Evolutionary conservation across 441 rosid genomes (phyloP).

Genomic region (Arabidopsis lyrata): DNA sequence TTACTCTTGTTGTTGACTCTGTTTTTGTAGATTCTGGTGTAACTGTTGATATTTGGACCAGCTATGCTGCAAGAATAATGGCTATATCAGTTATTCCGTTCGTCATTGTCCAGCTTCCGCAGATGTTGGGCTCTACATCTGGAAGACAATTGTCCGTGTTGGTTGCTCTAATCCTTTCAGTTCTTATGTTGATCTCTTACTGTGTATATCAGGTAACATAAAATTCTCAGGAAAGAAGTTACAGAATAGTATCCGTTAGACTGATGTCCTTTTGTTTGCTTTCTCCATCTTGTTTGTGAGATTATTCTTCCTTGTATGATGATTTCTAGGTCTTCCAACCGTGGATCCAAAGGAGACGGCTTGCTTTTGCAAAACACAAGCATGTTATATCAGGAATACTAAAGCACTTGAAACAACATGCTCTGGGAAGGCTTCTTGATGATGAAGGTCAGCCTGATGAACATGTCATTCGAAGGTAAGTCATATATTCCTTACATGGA

Average conservation of each 20-base stretch:
- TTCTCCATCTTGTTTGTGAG: constrained; percentile 16
- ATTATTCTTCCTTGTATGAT: constrained; percentile 27
- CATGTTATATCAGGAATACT: constrained; percentile 78
- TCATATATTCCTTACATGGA: constrained; percentile 20
- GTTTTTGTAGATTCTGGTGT: constrained; percentile 76
- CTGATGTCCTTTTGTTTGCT: not conserved
- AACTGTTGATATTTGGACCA: constrained; percentile 90
- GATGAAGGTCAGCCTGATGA: constrained; percentile 69
- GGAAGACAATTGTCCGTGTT: constrained; percentile 80
- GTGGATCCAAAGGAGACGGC: constrained; percentile 71
- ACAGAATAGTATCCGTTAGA: not conserved
- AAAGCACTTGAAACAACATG: constrained; percentile 62
- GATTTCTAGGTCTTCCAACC: constrained; percentile 77
- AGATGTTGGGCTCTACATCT: constrained; percentile 69
- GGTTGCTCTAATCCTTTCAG: constrained; percentile 68
- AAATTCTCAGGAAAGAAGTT: not conserved
- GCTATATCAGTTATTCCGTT: constrained; percentile 85
- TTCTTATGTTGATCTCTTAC: constrained; percentile 73
- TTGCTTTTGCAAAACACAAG: constrained; percentile 68
- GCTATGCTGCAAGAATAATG: constrained; percentile 92
- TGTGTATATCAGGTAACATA: constrained; percentile 83
- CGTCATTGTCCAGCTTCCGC: constrained; percentile 83
- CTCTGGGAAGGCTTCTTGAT: constrained; percentile 71
- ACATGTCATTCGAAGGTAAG: constrained; percentile 60
- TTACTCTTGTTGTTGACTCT: constrained; percentile 3